Conservation (phyloP, 257 asterid genomes). For the Nyctanthes arbortristis region DNA sequence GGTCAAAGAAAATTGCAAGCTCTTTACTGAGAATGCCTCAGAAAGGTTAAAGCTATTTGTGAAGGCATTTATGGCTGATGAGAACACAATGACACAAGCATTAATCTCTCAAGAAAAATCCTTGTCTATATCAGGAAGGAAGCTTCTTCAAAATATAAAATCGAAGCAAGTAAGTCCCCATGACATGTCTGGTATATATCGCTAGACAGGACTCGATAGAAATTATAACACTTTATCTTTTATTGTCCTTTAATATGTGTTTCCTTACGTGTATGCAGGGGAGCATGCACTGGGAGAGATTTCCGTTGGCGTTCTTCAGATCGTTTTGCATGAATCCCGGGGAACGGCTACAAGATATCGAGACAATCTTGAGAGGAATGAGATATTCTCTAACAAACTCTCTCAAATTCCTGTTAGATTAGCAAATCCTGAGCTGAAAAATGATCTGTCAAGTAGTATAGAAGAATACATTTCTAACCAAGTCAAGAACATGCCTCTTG, state of each 20-base stretch:
- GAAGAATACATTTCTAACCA: slow-evolving; percentile 44
- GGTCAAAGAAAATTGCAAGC: slow-evolving; percentile 66
- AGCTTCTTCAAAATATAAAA: slow-evolving; percentile 53
- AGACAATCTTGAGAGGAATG: slow-evolving; percentile 74
- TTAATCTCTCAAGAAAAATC: slow-evolving; percentile 60
- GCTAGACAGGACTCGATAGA: neutral
- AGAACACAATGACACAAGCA: slow-evolving; percentile 43
- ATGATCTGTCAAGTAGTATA: slow-evolving; percentile 19
- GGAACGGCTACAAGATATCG: slow-evolving; percentile 42
- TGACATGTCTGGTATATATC: neutral
- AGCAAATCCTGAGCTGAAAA: slow-evolving; percentile 36
- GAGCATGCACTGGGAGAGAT: slow-evolving; percentile 76
- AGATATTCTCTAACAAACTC: slow-evolving; percentile 52
- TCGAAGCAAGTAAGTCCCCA: slow-evolving; percentile 66
- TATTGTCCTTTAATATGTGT: too few species aligned
- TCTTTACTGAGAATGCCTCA: slow-evolving; percentile 57
- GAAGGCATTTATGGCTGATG: slow-evolving; percentile 69
- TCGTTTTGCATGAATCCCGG: slow-evolving; percentile 55
- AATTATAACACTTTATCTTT: too few species aligned
- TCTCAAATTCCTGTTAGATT: slow-evolving; percentile 39
- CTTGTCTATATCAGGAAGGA: slow-evolving; percentile 44
- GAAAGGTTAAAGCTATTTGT: slow-evolving; percentile 53
- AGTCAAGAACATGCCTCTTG: slow-evolving; percentile 39
- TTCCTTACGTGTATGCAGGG: slow-evolving; percentile 64
- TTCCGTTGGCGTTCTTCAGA: slow-evolving; percentile 47